A percentile compares a stretch with the other conserved stretches of the same genome.
Conservation (phyloP, 495 filamentous ascomycete genomes). For the Podospora bellae-mahoneyi region DNA sequence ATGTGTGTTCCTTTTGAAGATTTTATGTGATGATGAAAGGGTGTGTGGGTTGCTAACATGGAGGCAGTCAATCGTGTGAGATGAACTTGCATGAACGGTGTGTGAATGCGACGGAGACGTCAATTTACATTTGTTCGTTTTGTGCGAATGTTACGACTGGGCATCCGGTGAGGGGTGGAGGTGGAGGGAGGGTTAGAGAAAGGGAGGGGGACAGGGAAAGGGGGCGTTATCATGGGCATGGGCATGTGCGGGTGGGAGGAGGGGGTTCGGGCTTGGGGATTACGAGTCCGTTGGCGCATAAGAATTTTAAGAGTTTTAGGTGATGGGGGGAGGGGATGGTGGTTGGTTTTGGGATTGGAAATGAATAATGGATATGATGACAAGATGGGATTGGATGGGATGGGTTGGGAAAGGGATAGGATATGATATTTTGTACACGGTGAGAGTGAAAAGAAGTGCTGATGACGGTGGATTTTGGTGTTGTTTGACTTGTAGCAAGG, state of each 20-base stretch:
- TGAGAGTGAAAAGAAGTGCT: background rate
- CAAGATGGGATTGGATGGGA: background rate
- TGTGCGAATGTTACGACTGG: slow-evolving; percentile 72
- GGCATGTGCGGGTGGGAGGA: slow-evolving; percentile 13
- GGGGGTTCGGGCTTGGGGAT: slow-evolving; percentile 31
- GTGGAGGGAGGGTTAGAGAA: slow-evolving; percentile 61
- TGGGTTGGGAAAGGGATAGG: background rate
- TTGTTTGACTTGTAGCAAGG: background rate
- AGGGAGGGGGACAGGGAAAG: background rate
- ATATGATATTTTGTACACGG: background rate
- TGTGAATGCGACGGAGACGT: slow-evolving; percentile 64
- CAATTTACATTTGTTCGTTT: slow-evolving; percentile 76
- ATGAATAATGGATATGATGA: background rate
- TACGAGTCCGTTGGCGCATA: slow-evolving; percentile 51
- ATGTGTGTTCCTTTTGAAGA: slow-evolving; percentile 23
- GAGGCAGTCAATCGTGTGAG: slow-evolving; percentile 72
- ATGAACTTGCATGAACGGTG: slow-evolving; percentile 82
- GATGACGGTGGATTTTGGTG: background rate
- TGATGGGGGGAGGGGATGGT: slow-evolving; percentile 22
- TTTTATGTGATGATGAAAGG: background rate
- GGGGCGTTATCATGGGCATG: background rate
- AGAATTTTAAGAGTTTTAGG: slow-evolving; percentile 57
- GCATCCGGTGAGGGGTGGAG: slow-evolving; percentile 12
- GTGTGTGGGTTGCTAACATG: slow-evolving; percentile 11
- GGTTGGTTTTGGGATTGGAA: too few relatives aligned